Evolutionary conservation across 495 filamentous ascomycete species (phyloP).

Genomic region (Aspergillus wentii): DNA sequence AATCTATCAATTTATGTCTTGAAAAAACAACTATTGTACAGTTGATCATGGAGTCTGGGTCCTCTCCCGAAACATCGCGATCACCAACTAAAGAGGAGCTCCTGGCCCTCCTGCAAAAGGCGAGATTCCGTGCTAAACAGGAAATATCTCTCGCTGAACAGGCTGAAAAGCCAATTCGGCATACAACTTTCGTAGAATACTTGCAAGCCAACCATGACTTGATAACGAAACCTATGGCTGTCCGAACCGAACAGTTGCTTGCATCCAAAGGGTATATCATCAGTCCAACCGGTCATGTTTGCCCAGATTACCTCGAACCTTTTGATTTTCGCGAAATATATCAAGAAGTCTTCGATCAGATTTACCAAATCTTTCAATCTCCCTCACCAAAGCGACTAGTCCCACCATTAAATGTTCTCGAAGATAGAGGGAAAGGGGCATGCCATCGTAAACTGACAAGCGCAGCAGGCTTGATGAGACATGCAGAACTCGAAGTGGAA

Average conservation of each 20-base stretch:
- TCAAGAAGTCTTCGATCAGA: constrained; percentile 1
- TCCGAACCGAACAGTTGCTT: constrained; percentile 1
- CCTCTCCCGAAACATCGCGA: too few species aligned
- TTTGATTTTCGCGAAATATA: neutral
- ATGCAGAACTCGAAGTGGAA: constrained; percentile 3
- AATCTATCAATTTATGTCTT: too few species aligned
- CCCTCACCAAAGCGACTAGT: constrained; percentile 1
- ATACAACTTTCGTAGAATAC: constrained; percentile 5
- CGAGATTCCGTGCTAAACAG: neutral
- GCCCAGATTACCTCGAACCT: neutral
- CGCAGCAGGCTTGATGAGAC: neutral
- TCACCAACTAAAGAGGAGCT: constrained; percentile 4
- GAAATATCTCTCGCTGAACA: neutral
- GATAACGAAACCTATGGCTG: constrained; percentile 2
- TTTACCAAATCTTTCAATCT: constrained; percentile 1
- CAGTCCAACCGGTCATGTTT: constrained; percentile 4
- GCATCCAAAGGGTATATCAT: constrained; percentile 5
- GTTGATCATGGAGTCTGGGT: too few species aligned
- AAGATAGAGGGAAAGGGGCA: constrained; percentile 2
- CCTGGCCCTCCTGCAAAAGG: constrained; percentile 2
- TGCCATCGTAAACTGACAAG: constrained; percentile 1
- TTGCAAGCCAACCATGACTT: neutral
- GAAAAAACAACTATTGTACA: too few species aligned
- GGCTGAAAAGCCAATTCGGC: neutral
- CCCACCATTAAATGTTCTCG: neutral